Evolutionary conservation across 768 basidiomycete genomes (phyloP).

Genomic region (Psilocybe tampanensis): DNA sequence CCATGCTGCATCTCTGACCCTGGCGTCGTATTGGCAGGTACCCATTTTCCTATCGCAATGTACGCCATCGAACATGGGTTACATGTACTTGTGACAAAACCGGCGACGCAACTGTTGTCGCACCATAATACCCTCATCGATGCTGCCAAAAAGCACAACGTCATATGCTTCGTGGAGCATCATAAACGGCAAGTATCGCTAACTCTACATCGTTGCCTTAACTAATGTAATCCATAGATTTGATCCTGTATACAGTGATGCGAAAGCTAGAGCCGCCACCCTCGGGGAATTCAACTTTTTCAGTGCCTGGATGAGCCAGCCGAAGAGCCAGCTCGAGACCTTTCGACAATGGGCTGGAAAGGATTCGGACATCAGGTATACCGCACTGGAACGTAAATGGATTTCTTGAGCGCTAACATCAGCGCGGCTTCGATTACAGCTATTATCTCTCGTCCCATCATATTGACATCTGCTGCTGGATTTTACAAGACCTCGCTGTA

Average conservation of each 20-base stretch:
- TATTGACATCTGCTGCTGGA: conserved; percentile 89
- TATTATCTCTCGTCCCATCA: conserved; percentile 97
- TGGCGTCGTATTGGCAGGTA: conserved; percentile 48
- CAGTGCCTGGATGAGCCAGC: conserved; percentile 97
- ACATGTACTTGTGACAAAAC: conserved; percentile 93
- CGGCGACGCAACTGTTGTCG: conserved; percentile 82
- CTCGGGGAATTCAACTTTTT: conserved; percentile 96
- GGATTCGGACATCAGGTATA: conserved; percentile 87
- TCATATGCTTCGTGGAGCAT: conserved; percentile 93
- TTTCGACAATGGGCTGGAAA: conserved; percentile 96
- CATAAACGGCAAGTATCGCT: conserved; percentile 76
- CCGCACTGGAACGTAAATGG: background rate
- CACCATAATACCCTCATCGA: conserved; percentile 81
- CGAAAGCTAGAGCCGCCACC: conserved; percentile 70
- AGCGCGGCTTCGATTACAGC: conserved; percentile 34
- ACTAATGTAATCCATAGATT: conserved; percentile 43
- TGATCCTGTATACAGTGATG: conserved; percentile 93
- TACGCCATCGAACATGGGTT: conserved; percentile 85
- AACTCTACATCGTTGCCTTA: no score
- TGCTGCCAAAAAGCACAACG: conserved; percentile 76
- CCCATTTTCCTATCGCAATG: conserved; percentile 83
- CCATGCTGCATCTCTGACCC: background rate
- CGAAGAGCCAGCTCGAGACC: conserved; percentile 92
- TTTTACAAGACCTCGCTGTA: conserved; percentile 72
- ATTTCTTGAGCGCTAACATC: conserved; percentile 10